Conservation (phyloP, 768 basidiomycete genomes). For the Suillus discolor region DNA sequence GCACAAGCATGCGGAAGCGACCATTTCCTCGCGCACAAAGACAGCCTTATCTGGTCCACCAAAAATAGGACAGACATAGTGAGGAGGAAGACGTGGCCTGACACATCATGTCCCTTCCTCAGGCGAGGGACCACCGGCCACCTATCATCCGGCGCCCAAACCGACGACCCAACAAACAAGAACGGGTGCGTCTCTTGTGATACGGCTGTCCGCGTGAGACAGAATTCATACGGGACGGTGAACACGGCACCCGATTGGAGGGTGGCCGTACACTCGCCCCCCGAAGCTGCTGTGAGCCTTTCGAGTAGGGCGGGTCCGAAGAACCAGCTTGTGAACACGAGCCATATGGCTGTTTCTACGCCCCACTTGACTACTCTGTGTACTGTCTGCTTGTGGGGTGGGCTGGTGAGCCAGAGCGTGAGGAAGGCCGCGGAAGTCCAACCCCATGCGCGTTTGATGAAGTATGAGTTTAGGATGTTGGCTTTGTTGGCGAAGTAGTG, state of each 20-base stretch:
- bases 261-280: constrained; percentile 74
- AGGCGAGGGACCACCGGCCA: constrained; percentile 63
- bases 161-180: constrained; percentile 48
- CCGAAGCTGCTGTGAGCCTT: constrained; percentile 63
- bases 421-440: constrained; percentile 81
- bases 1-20: constrained; percentile 49
- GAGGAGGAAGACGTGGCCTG: constrained; percentile 91
- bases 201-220: constrained; percentile 51
- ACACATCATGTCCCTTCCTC: constrained; percentile 86
- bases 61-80: constrained; percentile 80
- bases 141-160: constrained; percentile 34
- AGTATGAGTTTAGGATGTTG: constrained; percentile 80
- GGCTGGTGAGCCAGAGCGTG: constrained; percentile 58
- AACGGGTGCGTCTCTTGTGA: constrained; percentile 63
- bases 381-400: constrained; percentile 42
- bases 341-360: constrained; percentile 67
- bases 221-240: constrained; percentile 58
- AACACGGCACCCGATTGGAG: constrained; percentile 59
- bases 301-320: constrained; percentile 81
- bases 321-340: constrained; percentile 82
- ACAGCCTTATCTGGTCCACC: constrained; percentile 68
- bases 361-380: constrained; percentile 55
- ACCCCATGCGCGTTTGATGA: constrained; percentile 90
- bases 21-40: constrained; percentile 46
- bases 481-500: constrained; percentile 81